Conservation (phyloP, 768 basidiomycete species). For the Thelephora aurantiotincta region DNA sequence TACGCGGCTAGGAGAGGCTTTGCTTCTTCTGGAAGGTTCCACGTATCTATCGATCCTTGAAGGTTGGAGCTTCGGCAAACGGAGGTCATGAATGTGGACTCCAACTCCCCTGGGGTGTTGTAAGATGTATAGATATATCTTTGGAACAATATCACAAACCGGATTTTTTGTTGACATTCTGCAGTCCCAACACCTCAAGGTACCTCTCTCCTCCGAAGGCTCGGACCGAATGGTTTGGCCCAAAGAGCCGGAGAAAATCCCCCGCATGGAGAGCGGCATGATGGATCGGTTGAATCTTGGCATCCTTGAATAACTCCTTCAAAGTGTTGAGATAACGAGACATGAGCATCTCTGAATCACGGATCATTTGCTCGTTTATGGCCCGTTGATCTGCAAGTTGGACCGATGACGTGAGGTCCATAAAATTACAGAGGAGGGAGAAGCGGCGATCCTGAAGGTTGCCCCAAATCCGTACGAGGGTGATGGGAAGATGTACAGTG, state of each 20-base stretch:
- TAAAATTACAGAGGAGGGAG: too few relatives aligned
- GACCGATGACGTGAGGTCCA: too few relatives aligned
- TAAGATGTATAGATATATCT: neutral
- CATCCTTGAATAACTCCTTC: slow-evolving; percentile 12
- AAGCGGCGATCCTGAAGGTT: too few relatives aligned
- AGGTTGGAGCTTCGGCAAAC: slow-evolving; percentile 6
- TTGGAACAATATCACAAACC: too few relatives aligned
- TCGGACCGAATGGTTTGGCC: slow-evolving; percentile 13
- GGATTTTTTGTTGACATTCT: slow-evolving; percentile 11
- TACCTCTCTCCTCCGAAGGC: slow-evolving; percentile 7
- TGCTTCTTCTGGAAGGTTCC: slow-evolving; percentile 10
- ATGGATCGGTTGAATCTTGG: slow-evolving; percentile 15
- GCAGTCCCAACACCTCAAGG: slow-evolving; percentile 9
- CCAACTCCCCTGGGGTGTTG: slow-evolving; percentile 2
- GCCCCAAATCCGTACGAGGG: slow-evolving; percentile 22
- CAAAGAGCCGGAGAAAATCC: slow-evolving; percentile 14
- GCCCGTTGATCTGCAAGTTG: slow-evolving; percentile 10
- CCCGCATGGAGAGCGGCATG: slow-evolving; percentile 20
- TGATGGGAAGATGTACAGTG: slow-evolving; percentile 20
- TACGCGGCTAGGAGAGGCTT: neutral
- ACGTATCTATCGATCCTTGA: neutral
- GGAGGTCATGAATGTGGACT: slow-evolving; percentile 8
- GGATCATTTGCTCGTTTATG: slow-evolving; percentile 4
- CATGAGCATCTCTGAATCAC: slow-evolving; percentile 3
- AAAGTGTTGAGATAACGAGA: slow-evolving; percentile 11